Evolutionary conservation across 441 rosid genomes (phyloP), one percentile per base, ranked within the genome.

Genomic region (Melastoma candidum): DNA sequence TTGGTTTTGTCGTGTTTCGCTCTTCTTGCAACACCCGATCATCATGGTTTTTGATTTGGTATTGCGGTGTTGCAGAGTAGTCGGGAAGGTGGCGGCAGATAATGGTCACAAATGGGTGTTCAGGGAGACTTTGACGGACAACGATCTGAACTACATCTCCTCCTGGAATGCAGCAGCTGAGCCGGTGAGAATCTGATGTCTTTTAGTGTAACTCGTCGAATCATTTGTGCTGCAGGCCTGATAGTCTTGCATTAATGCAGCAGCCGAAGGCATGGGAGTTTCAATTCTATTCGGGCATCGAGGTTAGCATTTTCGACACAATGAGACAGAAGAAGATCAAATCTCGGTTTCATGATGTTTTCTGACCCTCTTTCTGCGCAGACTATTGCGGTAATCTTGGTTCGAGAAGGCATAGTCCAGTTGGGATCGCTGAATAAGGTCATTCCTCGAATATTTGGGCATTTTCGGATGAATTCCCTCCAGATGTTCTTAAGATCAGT

Each of bases 11-110:
- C 48, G 6, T 39, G 25, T 7, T 14, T 12, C 27, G 11, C 25
- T n/a, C 36, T 7, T 8, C 41, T 36, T 4, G 41, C 41, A 36
- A 36, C 41, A 36, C 41, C 41, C 41, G 8, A 9, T 36, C 47
- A 54, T 12, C 48, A 46, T 44, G 12, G 1, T 29, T 22, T 25
- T 36, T 6, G 41, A 36, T 36, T 36, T 36, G 8, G 41, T 36
- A 36, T 36, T 36, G 6, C 41, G 41, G 7, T 4, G 27, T 58
- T 67, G 61, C 82, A 83, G 92, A 57, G 68, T 83, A 54, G 70
- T 81, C 2, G 92, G 92, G 13, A 83, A 83, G 71, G 77, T 83
- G 71, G 87, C 92, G 46, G 92, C 83, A 44, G 92, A 83, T 14
- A 75, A 73, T 56, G 77, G 83, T 63, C 92, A 83, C 71, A 83